Evolutionary conservation across 2,329 filamentous ascomycete species (phyloP).

Genomic region (Nemania sp.): DNA sequence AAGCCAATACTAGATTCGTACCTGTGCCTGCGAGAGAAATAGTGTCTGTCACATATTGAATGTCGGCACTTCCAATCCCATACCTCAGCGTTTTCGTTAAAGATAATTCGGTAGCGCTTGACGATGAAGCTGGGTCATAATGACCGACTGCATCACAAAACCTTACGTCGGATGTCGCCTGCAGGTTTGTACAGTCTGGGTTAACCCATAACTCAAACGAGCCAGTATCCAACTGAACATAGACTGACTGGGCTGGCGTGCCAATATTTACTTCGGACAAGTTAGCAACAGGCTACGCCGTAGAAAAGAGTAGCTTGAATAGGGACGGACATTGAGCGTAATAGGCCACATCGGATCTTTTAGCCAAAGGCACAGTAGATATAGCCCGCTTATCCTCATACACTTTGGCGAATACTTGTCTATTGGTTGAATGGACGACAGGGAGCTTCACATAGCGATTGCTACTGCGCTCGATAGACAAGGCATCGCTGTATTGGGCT

Average conservation of each 20-base stretch:
- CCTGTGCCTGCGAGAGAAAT: constrained; percentile 58
- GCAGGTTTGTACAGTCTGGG: constrained; percentile 64
- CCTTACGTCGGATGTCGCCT: constrained; percentile 52
- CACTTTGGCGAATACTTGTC: constrained; percentile 54
- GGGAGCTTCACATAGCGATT: constrained; percentile 57
- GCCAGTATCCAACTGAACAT: constrained; percentile 69
- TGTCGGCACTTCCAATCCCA: constrained; percentile 63
- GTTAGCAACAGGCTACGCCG: constrained; percentile 35
- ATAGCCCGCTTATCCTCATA: constrained; percentile 52
- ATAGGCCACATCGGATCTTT: constrained; percentile 66
- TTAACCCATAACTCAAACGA: constrained; percentile 74
- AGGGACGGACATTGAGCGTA: constrained; percentile 59
- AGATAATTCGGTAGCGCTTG: constrained; percentile 52
- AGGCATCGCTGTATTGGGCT: constrained; percentile 39
- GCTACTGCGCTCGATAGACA: constrained; percentile 49
- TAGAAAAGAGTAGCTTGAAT: not conserved
- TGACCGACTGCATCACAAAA: constrained; percentile 62
- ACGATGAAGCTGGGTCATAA: constrained; percentile 59
- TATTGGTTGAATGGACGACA: constrained; percentile 59
- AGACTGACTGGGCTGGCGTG: constrained; percentile 65
- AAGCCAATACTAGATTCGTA: constrained; percentile 26
- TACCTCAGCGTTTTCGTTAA: constrained; percentile 60
- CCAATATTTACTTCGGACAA: constrained; percentile 60
- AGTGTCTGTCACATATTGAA: constrained; percentile 63
- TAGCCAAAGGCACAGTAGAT: constrained; percentile 60